Base-by-base conservation (phyloP, 352 stramenopile genomes). In the Aphanomyces cochlioides region DNA sequence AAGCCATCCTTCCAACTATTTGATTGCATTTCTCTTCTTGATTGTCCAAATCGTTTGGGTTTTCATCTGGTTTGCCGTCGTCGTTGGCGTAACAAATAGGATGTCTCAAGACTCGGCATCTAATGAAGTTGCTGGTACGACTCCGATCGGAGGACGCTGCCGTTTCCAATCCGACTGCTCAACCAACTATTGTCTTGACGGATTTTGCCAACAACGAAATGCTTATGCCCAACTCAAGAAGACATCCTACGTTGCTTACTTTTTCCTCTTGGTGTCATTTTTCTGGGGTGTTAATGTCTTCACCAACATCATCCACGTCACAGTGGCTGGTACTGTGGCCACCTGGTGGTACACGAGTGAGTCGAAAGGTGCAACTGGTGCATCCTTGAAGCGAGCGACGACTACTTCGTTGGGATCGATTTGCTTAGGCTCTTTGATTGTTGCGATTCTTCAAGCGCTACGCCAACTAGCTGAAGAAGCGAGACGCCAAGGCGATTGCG, bases 381-480 rank as follows among this genome's bases (percentile, higher is more conserved):
- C 90, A 54, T 90, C 85, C 1, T 77, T 98, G 34, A 80, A 85
- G 68, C 87, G 93, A 41, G 84, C 82, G 43, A 90, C 82, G 34
- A 98, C 93, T 7, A 96, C 88, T 7, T 96, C 93, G 63, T 96
- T 98, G 63, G 96, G 96, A 66, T 97, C 88, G n/a, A 98, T 99
- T 67, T 98, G 92, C 76, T 89, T 98, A 34, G 96, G 96, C 15
- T 97, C 89, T 28, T 79, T 98, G 8, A 82, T 98, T 40, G 88
- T 98, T 15, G 96, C 95, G 1, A 89, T 98, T 50, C 74, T 99
- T 43, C 88, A 98, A 76, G 86, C 93, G 2, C 74, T 96, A 41
- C 88, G 90, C 57, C 78, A 86, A 75, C 72, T 95, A 67, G 87
- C 85, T 15, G 77, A 95, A 71, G 89, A 82, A 59, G 74, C 85